Conservation (phyloP, 2,329 filamentous ascomycete species). For the Pseudohalonectria lignicola region DNA sequence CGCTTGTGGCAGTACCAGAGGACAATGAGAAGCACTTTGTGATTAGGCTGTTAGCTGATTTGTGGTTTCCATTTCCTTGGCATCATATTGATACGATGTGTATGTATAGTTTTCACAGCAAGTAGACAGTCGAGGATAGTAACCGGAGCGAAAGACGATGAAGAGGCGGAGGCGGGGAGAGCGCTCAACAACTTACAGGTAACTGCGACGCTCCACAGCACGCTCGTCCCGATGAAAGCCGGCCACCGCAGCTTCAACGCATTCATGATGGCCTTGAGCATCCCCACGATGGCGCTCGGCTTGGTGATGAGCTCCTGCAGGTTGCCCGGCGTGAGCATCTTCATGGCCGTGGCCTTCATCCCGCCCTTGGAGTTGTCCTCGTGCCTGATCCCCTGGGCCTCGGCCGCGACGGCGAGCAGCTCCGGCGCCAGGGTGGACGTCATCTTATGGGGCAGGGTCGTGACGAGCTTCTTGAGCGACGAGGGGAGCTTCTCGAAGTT, state of each 20-base stretch:
- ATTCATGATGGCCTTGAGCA: conserved; percentile 84
- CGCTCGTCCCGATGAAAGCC: conserved; percentile 81
- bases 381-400: conserved; percentile 55
- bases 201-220: conserved; percentile 79
- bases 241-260: conserved; percentile 83
- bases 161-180: too few relatives aligned
- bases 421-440: conserved; percentile 69
- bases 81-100: background rate
- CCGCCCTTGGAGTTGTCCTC: conserved; percentile 34
- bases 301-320: conserved; percentile 74
- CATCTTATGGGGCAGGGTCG: conserved; percentile 72
- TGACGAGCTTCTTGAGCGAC: conserved; percentile 78
- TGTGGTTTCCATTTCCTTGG: too few relatives aligned
- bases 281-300: conserved; percentile 72
- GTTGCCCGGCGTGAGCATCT: conserved; percentile 56
- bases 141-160: too few relatives aligned
- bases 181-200: conserved; percentile 39
- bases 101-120: conserved; percentile 6
- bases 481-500: conserved; percentile 59
- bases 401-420: conserved; percentile 66
- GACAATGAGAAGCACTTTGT: conserved; percentile 72
- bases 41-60: background rate
- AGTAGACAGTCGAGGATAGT: background rate
- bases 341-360: conserved; percentile 35
- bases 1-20: conserved; percentile 99